These are phyloP conservation scores for Sabuloglossum arenarium DNA, from an alignment of 495 filamentous ascomycete genomes.

Conservation along the genomic window DNA sequence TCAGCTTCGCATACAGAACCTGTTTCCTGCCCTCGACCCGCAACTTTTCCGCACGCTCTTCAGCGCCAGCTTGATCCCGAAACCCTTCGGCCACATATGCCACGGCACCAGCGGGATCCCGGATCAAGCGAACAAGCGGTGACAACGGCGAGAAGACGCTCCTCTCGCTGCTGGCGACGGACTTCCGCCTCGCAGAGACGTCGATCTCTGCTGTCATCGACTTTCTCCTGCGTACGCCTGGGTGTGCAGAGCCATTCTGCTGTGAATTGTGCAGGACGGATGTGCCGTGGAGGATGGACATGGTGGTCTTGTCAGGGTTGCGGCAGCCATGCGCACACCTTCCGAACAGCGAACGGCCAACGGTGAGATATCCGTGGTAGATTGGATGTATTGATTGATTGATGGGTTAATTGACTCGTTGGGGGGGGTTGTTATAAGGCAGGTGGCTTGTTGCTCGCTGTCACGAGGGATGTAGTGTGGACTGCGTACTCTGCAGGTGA, in stretches of 20 bases:
- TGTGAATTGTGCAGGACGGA: neutral
- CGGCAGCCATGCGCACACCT: neutral
- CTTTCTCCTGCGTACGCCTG: neutral
- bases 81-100: neutral
- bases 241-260: neutral
- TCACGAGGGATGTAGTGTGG: too few species aligned
- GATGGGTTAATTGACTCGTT: too few species aligned
- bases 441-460: too few species aligned
- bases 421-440: too few species aligned
- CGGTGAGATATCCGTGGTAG: too few species aligned
- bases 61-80: neutral
- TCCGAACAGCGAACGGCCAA: too few species aligned
- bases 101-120: neutral
- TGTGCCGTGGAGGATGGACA: neutral
- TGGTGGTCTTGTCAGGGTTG: neutral
- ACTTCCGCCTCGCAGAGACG: neutral
- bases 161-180: neutral
- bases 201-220: neutral
- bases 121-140: neutral
- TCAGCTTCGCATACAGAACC: slow-evolving; percentile 39
- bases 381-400: too few species aligned
- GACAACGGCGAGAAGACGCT: neutral
- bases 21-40: slow-evolving; percentile 37
- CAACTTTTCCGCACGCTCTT: slow-evolving; percentile 14
- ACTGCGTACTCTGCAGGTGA: too few species aligned